Evolutionary conservation across 305 asterid species (phyloP).

Genomic region (Ajuga reptans): DNA sequence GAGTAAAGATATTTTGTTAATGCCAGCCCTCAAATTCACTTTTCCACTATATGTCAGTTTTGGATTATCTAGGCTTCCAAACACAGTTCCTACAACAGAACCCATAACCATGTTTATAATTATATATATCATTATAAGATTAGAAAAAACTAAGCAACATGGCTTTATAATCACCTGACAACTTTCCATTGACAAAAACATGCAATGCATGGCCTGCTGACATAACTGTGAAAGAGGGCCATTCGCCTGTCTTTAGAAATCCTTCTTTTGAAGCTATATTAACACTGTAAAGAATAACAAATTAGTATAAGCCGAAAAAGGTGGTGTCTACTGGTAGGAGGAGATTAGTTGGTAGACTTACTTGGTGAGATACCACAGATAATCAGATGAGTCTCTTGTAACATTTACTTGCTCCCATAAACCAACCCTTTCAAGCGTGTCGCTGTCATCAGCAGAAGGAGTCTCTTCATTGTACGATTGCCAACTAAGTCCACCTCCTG

Average conservation of each 20-base stretch:
- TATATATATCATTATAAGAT: no score
- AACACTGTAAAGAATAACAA: conserved; percentile 34
- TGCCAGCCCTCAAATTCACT: conserved; percentile 60
- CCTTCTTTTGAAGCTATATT: conserved; percentile 63
- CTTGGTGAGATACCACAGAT: conserved; percentile 87
- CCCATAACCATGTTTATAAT: not conserved
- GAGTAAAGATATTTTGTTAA: conserved; percentile 72
- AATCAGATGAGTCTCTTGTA: conserved; percentile 81
- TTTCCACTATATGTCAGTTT: conserved; percentile 44
- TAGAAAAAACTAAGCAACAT: not conserved
- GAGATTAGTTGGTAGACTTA: conserved; percentile 28
- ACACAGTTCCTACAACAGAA: conserved; percentile 47
- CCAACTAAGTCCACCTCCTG: conserved; percentile 44
- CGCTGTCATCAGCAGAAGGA: conserved; percentile 66
- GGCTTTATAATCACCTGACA: conserved; percentile 40
- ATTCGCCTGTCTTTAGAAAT: conserved; percentile 51
- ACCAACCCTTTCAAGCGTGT: conserved; percentile 39
- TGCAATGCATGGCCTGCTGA: conserved; percentile 92
- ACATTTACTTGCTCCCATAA: conserved; percentile 66
- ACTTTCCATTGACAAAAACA: conserved; percentile 64
- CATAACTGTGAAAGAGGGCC: conserved; percentile 61
- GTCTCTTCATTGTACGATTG: conserved; percentile 63
- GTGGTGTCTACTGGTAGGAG: no score
- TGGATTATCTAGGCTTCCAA: conserved; percentile 55
- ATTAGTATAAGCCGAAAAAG: no score